Evolutionary conservation across 108 stramenopile genomes (phyloP).

Genomic region (Pseudonitzschia multiseries): DNA sequence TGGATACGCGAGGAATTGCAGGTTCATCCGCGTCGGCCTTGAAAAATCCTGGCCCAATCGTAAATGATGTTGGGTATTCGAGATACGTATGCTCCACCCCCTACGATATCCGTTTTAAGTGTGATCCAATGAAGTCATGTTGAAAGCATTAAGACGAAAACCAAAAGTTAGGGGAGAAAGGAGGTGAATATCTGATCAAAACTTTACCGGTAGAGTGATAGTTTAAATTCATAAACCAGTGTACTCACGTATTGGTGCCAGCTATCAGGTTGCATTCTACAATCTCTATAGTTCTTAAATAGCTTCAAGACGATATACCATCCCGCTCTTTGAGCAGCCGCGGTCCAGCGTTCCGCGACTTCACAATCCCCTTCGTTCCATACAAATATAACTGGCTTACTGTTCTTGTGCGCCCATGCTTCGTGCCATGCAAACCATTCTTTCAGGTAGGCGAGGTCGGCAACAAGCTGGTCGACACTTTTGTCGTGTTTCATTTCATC

Average conservation of each 20-base stretch:
- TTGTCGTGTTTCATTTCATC: slow-evolving; percentile 11
- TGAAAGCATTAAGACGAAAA: not conserved
- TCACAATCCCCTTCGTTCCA: slow-evolving; percentile 26
- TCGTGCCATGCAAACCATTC: slow-evolving; percentile 34
- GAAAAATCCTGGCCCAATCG: slow-evolving; percentile 31
- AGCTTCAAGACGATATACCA: slow-evolving; percentile 34
- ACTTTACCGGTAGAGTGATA: not conserved
- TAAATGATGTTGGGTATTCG: slow-evolving; percentile 16
- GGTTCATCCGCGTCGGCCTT: slow-evolving; percentile 18
- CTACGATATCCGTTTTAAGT: not conserved
- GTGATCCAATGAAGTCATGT: not conserved
- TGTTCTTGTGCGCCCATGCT: slow-evolving; percentile 25
- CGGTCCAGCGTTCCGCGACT: slow-evolving; percentile 21
- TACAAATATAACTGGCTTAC: slow-evolving; percentile 29
- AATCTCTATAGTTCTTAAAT: slow-evolving; percentile 11
- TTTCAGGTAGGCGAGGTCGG: slow-evolving; percentile 30
- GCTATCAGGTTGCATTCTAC: slow-evolving; percentile 18
- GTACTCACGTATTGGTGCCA: slow-evolving; percentile 36
- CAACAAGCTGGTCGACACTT: slow-evolving; percentile 4
- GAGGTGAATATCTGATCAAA: not conserved
- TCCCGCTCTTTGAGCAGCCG: slow-evolving; percentile 10
- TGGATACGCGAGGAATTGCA: not conserved
- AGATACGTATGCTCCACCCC: slow-evolving; percentile 5
- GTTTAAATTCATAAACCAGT: not conserved
- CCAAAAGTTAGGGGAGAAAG: not conserved